A percentile compares a stretch with the other conserved stretches of the same genome.
Evolutionary conservation across 768 basidiomycete genomes (phyloP).

Genomic region (Kwoniella pini): DNA sequence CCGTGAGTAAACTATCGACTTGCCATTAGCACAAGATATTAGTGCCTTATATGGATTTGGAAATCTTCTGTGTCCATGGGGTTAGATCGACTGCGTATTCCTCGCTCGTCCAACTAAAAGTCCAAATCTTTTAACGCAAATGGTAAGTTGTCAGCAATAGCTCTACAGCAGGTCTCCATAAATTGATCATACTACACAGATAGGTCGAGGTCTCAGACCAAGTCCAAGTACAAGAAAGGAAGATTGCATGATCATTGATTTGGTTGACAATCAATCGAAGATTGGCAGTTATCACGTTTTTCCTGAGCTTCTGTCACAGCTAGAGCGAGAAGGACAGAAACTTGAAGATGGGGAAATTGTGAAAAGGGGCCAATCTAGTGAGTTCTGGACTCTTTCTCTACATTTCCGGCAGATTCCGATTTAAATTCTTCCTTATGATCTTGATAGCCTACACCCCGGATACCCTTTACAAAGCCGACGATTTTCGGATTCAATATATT

Average conservation of each 20-base stretch:
- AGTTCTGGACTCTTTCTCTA: no score
- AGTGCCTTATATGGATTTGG: background rate
- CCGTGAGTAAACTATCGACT: conserved; percentile 46
- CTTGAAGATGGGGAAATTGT: no score
- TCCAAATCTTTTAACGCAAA: conserved; percentile 83
- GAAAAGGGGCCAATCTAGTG: no score
- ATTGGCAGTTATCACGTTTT: conserved; percentile 67
- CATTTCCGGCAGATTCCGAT: no score
- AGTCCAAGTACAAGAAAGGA: conserved; percentile 76
- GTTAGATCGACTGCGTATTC: conserved; percentile 80
- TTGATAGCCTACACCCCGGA: no score
- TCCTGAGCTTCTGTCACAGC: conserved; percentile 59
- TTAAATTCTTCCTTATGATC: no score
- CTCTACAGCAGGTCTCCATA: background rate
- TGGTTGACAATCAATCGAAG: conserved; percentile 66
- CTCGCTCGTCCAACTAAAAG: conserved; percentile 89
- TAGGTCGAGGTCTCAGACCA: conserved; percentile 86
- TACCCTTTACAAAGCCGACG: conserved; percentile 23
- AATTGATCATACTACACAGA: conserved; percentile 57
- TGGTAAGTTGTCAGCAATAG: conserved; percentile 61
- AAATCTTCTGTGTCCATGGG: background rate
- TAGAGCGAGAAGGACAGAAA: background rate
- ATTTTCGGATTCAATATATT: background rate
- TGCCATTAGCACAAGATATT: background rate
- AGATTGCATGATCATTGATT: conserved; percentile 86